Evolutionary conservation across 768 basidiomycete genomes (phyloP).

Genomic region (Tulasnella sp.): DNA sequence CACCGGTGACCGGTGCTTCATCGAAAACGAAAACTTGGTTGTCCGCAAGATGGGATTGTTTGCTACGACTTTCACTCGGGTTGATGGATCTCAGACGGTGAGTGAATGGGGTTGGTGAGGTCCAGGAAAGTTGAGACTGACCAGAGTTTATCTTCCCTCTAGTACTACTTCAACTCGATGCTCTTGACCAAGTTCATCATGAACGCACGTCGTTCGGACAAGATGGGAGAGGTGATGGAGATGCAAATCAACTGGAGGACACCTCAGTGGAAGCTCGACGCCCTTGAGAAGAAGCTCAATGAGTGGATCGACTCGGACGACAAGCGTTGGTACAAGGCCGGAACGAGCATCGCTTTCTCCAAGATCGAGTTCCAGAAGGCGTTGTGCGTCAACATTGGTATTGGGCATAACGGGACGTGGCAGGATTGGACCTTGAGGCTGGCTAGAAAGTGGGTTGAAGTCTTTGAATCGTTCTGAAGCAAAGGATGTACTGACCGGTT

Average conservation of each 20-base stretch:
- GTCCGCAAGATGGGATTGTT: conserved; percentile 80
- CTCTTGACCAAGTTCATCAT: conserved; percentile 71
- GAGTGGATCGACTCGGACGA: conserved; percentile 75
- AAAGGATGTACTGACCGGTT: not conserved
- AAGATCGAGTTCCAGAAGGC: conserved; percentile 43
- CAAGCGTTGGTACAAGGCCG: conserved; percentile 72
- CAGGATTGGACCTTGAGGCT: conserved; percentile 61
- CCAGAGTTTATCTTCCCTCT: not conserved
- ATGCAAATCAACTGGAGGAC: conserved; percentile 76
- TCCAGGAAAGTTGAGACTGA: not conserved
- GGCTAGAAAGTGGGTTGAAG: conserved; percentile 42
- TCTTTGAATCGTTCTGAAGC: not conserved
- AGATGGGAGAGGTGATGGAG: conserved; percentile 62
- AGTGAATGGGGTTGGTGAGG: not conserved
- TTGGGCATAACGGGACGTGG: conserved; percentile 51
- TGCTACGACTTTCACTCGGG: conserved; percentile 67
- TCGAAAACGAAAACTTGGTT: conserved; percentile 66
- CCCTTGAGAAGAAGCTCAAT: conserved; percentile 61
- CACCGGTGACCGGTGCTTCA: conserved; percentile 76
- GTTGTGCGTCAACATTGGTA: conserved; percentile 64
- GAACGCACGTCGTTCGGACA: conserved; percentile 72
- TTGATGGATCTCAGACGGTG: conserved; percentile 29
- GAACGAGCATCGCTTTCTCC: conserved; percentile 59
- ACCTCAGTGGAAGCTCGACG: conserved; percentile 65
- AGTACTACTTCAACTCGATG: conserved; percentile 78